phyloP scores from a whole-genome alignment of 169 alveolate genomes.

The Eimeria necatrix region DNA sequence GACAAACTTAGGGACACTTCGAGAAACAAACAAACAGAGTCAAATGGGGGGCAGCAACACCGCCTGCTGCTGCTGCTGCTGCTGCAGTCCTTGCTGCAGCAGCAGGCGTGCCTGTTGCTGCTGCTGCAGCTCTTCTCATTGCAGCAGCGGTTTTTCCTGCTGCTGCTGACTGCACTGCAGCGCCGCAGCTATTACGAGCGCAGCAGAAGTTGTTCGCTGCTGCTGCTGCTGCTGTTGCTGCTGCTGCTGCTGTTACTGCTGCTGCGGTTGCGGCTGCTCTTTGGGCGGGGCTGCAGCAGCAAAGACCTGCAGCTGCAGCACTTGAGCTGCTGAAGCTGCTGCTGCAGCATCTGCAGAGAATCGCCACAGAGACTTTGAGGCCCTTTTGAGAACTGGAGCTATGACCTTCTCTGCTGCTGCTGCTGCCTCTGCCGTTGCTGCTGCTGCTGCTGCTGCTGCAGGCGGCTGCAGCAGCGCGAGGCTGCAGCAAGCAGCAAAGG shows the following conservation, averaged over 20 bases:
- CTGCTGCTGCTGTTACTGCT: constrained; percentile 24
- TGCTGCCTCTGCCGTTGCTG: constrained; percentile 11
- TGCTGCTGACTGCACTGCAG: no score
- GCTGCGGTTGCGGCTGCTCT: constrained; percentile 14
- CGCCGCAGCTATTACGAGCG: neutral
- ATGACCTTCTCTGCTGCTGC: neutral
- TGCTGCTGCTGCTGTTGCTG: constrained; percentile 22
- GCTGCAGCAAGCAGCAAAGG: constrained; percentile 63
- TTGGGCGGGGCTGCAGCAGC: neutral
- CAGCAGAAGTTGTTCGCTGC: neutral
- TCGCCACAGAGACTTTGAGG: constrained; percentile 14
- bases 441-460: constrained; percentile 32
- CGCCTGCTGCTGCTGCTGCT: no score
- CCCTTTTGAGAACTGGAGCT: neutral
- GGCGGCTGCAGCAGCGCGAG: constrained; percentile 58
- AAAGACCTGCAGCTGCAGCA: constrained; percentile 16
- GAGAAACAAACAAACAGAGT: no score
- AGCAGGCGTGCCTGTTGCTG: neutral
- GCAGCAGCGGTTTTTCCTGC: neutral
- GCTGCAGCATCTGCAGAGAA: constrained; percentile 6
- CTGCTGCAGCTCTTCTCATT: constrained; percentile 29
- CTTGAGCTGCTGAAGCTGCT: constrained; percentile 9
- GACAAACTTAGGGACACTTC: no score
- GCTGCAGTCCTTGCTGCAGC: neutral
- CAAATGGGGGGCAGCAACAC: no score